phyloP scores from a whole-genome alignment of 2,329 filamentous ascomycete species.

The Fusarium beomiforme region DNA sequence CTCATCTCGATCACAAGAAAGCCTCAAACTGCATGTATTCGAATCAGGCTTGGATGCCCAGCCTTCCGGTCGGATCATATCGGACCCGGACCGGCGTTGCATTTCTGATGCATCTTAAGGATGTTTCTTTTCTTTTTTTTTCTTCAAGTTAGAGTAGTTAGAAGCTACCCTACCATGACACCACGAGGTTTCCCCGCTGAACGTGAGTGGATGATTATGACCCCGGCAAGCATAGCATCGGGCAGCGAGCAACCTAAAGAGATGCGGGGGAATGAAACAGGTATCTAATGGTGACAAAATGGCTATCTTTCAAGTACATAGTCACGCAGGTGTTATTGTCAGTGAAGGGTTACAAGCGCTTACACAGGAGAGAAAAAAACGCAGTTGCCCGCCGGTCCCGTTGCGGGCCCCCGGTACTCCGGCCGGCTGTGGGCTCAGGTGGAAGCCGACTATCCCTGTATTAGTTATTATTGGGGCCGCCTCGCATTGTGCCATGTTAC shows the following conservation, averaged over 20 bases:
- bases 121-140: not conserved
- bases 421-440: conserved; percentile 32
- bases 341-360: not conserved
- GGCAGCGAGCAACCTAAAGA: conserved; percentile 13
- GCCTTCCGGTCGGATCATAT: conserved; percentile 35
- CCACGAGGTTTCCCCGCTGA: conserved; percentile 42
- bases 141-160: not conserved
- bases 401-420: conserved; percentile 26
- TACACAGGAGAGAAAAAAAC: conserved; percentile 6
- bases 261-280: conserved; percentile 17
- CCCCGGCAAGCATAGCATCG: conserved; percentile 20
- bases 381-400: conserved; percentile 24
- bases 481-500: conserved; percentile 14
- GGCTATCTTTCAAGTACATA: too few relatives aligned
- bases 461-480: not conserved
- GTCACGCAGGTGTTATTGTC: too few relatives aligned
- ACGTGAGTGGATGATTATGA: conserved; percentile 38
- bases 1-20: conserved; percentile 1
- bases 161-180: conserved; percentile 4
- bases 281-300: not conserved
- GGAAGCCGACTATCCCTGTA: conserved; percentile 34
- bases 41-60: conserved; percentile 14
- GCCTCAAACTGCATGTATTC: conserved; percentile 18
- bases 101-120: not conserved
- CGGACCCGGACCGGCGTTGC: conserved; percentile 34